Evolutionary conservation across 495 filamentous ascomycete genomes (phyloP), one percentile per base, ranked within the genome.

Genomic region (Aspergillus egyptiacus): DNA sequence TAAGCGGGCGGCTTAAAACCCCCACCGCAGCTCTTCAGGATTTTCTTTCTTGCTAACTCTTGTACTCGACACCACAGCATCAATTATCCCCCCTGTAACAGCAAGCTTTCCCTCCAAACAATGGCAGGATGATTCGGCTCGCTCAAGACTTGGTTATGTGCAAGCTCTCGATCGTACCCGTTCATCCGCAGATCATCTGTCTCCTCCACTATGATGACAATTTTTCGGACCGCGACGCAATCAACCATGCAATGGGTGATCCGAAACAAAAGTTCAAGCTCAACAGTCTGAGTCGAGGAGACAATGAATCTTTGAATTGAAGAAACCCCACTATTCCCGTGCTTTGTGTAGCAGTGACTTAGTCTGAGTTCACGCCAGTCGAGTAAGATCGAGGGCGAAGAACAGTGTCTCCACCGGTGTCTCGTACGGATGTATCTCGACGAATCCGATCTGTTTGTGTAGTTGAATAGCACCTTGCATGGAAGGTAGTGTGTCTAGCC

Each of bases 401-500:
- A 73, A 73, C 18, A 68, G 50, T 3, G 76, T 78, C 25, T 71
- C 53, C 22, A 81, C 32, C 7, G 80, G 80, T 15, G 71, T 82
- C 5, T 77, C 67, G 63, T 84, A 85, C 7, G 67, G 49, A 39
- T 64, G 64, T n/a, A 72, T 71, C 48, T 74, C 67, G 57, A 62
- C 61, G 61, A 85, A 84, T 17, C 80, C 79, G 45, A 71, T 49
- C 20, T 50, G 54, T 39, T 54, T 55, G 66, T 85, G 83, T 46
- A 82, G 50, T 27, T 41, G 47, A 42, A 69, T 68, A 19, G 80
- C 80, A 5, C 65, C 61, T n/a, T 40, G 50, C 79, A 83, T 85
- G 10, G 36, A 60, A n/a, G 68, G 65, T 39, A 83, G 60, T 6
- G 79, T 81, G 62, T 83, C 80, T 18, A 83, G 64, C 36, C 71